Conservation (phyloP, 345 rosid species). For the Dipteronia sinensis region DNA sequence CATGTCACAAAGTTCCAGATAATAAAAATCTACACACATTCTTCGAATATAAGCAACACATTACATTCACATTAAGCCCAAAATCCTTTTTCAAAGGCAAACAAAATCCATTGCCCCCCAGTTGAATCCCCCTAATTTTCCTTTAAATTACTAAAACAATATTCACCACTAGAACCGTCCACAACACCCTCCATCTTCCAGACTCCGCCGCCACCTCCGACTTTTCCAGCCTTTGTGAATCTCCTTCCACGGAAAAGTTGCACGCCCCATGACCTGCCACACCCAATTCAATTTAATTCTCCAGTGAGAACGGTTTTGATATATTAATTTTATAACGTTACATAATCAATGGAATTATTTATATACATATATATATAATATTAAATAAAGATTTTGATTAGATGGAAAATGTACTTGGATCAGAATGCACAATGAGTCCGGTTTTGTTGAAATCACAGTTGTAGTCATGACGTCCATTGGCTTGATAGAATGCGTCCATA, state of each 20-base stretch:
- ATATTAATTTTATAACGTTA: too few species aligned
- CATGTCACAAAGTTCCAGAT: too few species aligned
- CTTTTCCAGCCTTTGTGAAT: constrained; percentile 23
- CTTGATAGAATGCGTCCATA: constrained; percentile 69
- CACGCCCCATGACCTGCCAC: constrained; percentile 61
- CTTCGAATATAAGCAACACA: too few species aligned
- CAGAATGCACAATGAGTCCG: constrained; percentile 44
- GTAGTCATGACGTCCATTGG: constrained; percentile 43
- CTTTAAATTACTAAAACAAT: neutral
- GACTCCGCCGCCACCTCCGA: constrained; percentile 33
- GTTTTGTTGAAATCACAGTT: constrained; percentile 59
- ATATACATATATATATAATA: too few species aligned
- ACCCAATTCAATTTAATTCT: neutral
- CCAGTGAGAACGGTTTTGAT: too few species aligned
- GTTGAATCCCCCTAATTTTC: neutral
- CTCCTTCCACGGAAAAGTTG: constrained; percentile 22
- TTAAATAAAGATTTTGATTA: too few species aligned
- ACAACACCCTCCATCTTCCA: constrained; percentile 18
- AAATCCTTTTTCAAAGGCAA: too few species aligned
- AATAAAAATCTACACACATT: too few species aligned
- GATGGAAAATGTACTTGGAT: constrained; percentile 49
- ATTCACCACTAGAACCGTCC: neutral
- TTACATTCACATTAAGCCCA: too few species aligned
- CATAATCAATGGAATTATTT: too few species aligned
- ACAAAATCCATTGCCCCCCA: too few species aligned